Percentiles rank a stretch among this genome's conserved stretches.
phyloP scores from a whole-genome alignment of 768 basidiomycete genomes.

The Podaxis pistillaris region DNA sequence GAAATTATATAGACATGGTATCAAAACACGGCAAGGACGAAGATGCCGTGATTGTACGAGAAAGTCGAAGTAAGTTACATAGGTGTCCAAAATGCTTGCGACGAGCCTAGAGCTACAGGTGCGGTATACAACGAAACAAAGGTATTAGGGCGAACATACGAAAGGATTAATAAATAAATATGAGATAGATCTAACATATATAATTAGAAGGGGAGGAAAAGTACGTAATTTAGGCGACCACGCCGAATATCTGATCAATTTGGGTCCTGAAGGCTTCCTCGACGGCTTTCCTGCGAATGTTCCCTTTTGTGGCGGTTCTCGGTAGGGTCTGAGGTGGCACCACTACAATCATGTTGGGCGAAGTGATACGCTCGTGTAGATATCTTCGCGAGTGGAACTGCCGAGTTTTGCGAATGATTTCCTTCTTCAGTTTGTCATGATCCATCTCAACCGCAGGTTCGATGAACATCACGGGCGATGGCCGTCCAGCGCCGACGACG shows the following conservation, averaged over 20 bases:
- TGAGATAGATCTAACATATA: not conserved
- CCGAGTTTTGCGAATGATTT: constrained; percentile 69
- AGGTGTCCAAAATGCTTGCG: not conserved
- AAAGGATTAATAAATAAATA: not conserved
- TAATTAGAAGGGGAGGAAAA: not conserved
- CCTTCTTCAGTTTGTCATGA: constrained; percentile 58
- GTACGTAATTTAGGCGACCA: not conserved
- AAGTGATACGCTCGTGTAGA: constrained; percentile 74
- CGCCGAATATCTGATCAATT: constrained; percentile 58
- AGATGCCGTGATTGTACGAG: not conserved
- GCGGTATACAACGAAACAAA: not conserved
- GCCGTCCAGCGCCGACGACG: constrained; percentile 74
- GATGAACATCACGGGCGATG: constrained; percentile 74
- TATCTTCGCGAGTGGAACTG: constrained; percentile 75
- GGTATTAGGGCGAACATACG: not conserved
- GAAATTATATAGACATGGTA: not conserved
- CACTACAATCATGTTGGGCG: constrained; percentile 60
- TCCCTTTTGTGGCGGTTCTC: constrained; percentile 79
- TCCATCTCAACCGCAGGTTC: constrained; percentile 58
- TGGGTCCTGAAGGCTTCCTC: constrained; percentile 60
- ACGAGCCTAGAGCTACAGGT: constrained; percentile 7
- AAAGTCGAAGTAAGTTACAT: constrained; percentile 4
- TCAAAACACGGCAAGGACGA: not conserved
- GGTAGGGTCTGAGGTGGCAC: constrained; percentile 65
- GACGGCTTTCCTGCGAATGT: constrained; percentile 73